Base-by-base conservation (phyloP, 768 basidiomycete genomes). In the Psilocybe azurescens region DNA sequence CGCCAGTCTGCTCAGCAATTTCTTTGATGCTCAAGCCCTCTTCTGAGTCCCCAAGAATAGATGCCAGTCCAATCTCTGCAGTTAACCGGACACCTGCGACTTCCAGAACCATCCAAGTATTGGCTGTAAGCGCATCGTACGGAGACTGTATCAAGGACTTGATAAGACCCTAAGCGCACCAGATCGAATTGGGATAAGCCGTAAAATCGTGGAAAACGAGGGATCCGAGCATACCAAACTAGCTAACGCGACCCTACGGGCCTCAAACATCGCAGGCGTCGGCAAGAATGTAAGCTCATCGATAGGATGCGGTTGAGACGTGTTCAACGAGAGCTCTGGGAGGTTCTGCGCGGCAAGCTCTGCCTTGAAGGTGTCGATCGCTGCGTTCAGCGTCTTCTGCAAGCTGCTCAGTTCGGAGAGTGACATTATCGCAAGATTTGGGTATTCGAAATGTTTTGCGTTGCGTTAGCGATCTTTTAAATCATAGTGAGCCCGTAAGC, bases 381-480 rank as follows among this genome's bases (percentile, higher is more conserved):
- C 78, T 39, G 59, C 65, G 57, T 78, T 79, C 60, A 79, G 74
- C 39, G 78, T 77, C 54, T 69, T 70, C 64, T 78, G 78, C 33
- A 79, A 74, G 65, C 75, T 76, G 46, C 73, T 72, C 44, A 79
- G 66, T 68, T 79, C 77, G 47, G 78, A 78, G 53, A 74, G 44
- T n/a, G 36, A 53, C 36, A 50, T 44, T n/a, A 16, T 32, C 38
- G 16, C 29, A 44, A 44, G 8, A 44, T 11, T 14, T 16, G 41
- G 41, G 41, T 44, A 36, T 36, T 6, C 33, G 11, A 36, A 11
- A 36, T 36, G 33, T 44, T 5, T n/a, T 1, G 41, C 41, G 41
- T 14, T 44, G 41, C 41, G 14, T n/a, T 14, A 44, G 41, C 41
- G 41, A 44, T 44, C 11, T 44, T n/a, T 44, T 44, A 44, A 44